A percentile compares a stretch with the other conserved stretches of the same genome.
phyloP scores from a whole-genome alignment of 1,284 basidiomycete genomes.

The Phlebopus sp. region DNA sequence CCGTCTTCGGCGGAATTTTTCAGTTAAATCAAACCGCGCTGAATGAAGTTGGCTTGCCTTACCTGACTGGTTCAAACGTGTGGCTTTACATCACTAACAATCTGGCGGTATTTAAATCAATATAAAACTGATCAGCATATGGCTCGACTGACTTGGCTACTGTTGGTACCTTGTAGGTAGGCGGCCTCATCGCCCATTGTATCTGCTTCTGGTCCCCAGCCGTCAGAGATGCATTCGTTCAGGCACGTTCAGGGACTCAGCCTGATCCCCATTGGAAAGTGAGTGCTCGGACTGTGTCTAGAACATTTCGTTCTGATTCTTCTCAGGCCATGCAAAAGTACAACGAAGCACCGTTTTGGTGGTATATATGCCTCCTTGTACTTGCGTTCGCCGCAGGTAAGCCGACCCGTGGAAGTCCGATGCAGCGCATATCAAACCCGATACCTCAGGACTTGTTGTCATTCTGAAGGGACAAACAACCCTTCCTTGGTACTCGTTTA shows the following conservation, averaged over 20 bases:
- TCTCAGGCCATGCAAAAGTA: conserved; percentile 47
- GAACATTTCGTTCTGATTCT: background rate
- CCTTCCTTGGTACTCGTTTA: conserved; percentile 62
- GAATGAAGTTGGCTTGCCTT: conserved; percentile 51
- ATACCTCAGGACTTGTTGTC: conserved; percentile 49
- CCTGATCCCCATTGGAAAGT: conserved; percentile 61
- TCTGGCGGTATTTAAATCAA: conserved; percentile 40
- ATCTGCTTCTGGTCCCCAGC: conserved; percentile 59
- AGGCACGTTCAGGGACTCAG: conserved; percentile 42
- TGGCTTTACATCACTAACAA: conserved; percentile 54
- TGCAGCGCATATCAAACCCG: background rate
- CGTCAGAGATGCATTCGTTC: conserved; percentile 49
- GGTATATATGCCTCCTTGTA: conserved; percentile 49
- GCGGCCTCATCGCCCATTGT: conserved; percentile 59
- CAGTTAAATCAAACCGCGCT: conserved; percentile 55
- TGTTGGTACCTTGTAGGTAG: conserved; percentile 40
- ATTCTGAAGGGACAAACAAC: conserved; percentile 58
- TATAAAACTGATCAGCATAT: background rate
- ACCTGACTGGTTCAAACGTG: conserved; percentile 52
- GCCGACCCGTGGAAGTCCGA: conserved; percentile 3
- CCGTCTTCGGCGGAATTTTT: conserved; percentile 51
- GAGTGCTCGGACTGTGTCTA: conserved; percentile 1
- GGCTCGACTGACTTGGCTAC: background rate
- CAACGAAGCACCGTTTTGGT: conserved; percentile 52
- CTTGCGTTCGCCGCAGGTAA: conserved; percentile 53